Conservation (phyloP, 805 yeast genomes). For the Torulaspora quercuum region DNA sequence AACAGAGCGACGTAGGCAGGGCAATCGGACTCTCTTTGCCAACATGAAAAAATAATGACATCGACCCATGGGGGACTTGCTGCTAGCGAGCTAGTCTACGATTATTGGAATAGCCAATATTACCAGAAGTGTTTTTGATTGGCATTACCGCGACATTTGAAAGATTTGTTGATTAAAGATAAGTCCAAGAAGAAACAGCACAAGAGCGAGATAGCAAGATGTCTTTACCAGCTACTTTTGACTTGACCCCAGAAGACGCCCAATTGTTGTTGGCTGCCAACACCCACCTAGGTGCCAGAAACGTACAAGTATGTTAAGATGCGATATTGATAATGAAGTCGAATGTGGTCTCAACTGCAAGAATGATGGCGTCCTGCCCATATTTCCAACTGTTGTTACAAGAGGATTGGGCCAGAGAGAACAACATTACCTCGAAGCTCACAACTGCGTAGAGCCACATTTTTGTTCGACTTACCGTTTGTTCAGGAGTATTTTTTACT, state of each 20-base stretch:
- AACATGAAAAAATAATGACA: conserved; percentile 9
- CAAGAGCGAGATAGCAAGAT: conserved; percentile 41
- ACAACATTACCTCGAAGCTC: too few relatives aligned
- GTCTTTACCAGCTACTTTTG: conserved; percentile 86
- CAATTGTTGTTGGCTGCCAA: conserved; percentile 99
- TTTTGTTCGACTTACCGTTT: too few relatives aligned
- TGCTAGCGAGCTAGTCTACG: too few relatives aligned
- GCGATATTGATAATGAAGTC: too few relatives aligned
- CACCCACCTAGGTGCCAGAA: conserved; percentile 99
- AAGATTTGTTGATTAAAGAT: conserved; percentile 9
- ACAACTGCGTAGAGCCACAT: too few relatives aligned
- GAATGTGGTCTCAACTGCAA: too few relatives aligned
- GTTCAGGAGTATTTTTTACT: conserved; percentile 13
- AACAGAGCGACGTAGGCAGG: neutral
- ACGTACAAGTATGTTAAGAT: conserved; percentile 89
- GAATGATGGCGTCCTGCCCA: too few relatives aligned
- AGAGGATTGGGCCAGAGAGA: too few relatives aligned
- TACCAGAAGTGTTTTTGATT: conserved; percentile 6
- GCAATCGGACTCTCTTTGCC: too few relatives aligned
- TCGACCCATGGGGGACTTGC: conserved; percentile 5
- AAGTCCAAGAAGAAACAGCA: conserved; percentile 28
- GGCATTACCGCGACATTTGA: conserved; percentile 10
- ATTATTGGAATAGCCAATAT: conserved; percentile 9
- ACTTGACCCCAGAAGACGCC: conserved; percentile 96
- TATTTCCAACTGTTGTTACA: too few relatives aligned